Conservation (phyloP, 257 asterid species). For the Nemophila menziesii region DNA sequence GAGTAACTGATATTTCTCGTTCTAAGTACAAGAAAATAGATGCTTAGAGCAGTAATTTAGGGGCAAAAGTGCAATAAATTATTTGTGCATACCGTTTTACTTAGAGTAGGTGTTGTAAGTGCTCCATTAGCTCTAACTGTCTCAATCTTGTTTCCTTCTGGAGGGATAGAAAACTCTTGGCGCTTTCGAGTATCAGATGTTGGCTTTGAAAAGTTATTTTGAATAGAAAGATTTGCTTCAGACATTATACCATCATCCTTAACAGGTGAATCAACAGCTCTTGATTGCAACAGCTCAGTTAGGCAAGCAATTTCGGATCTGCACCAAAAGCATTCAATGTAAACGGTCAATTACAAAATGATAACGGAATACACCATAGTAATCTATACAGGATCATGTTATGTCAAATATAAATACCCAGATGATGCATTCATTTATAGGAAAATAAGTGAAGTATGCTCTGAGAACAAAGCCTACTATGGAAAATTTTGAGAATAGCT, state of each 20-base stretch:
- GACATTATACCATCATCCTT: constrained; percentile 17
- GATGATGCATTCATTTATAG: too few species aligned
- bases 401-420: too few species aligned
- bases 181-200: constrained; percentile 25
- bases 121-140: constrained; percentile 25
- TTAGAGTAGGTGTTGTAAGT: constrained; percentile 25
- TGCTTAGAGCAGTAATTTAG: background rate
- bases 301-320: constrained; percentile 68
- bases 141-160: constrained; percentile 25
- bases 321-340: constrained; percentile 13
- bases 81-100: constrained; percentile 31
- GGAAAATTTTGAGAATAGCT: too few species aligned
- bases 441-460: too few species aligned
- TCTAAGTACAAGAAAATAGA: background rate
- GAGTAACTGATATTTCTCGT: constrained; percentile 34
- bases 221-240: constrained; percentile 18
- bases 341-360: background rate
- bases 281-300: constrained; percentile 63
- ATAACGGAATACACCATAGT: background rate
- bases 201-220: constrained; percentile 5
- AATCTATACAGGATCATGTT: too few species aligned
- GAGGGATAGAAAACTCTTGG: constrained; percentile 19
- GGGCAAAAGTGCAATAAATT: background rate
- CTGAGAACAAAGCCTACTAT: too few species aligned
- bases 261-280: constrained; percentile 32